A percentile compares a stretch with the other conserved stretches of the same genome.
These are phyloP conservation scores for Alisma plantagoaquatica DNA, from an alignment of 106 monocot species.

Conservation along the genomic window DNA sequence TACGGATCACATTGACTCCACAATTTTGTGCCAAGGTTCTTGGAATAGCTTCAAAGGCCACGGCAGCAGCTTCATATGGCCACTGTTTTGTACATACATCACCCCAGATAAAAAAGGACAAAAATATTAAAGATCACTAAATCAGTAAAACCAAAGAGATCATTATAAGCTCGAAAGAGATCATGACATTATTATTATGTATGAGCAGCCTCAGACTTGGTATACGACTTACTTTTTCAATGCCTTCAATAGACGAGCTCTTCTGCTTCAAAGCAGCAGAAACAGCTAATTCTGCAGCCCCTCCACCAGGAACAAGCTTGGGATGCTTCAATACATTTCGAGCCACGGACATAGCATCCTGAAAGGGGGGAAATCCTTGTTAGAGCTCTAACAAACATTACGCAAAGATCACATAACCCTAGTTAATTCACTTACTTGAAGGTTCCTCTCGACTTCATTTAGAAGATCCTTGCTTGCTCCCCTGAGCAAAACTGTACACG, in stretches of 20 bases:
- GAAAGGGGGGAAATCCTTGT: too few relatives aligned
- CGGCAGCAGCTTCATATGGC: slow-evolving; percentile 98
- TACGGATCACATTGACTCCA: slow-evolving; percentile 87
- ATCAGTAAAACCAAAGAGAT: too few relatives aligned
- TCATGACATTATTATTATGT: too few relatives aligned
- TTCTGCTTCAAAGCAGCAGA: slow-evolving; percentile 90
- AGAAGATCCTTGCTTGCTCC: slow-evolving; percentile 96
- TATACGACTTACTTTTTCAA: slow-evolving; percentile 64
- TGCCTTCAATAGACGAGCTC: slow-evolving; percentile 93
- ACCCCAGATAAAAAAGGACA: too few relatives aligned
- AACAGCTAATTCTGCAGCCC: slow-evolving; percentile 85
- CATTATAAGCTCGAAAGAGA: too few relatives aligned
- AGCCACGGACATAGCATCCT: slow-evolving; percentile 96
- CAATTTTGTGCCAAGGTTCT: slow-evolving; percentile 94
- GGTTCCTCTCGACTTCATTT: slow-evolving; percentile 96
- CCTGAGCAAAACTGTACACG: slow-evolving; percentile 87
- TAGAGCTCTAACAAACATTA: too few relatives aligned
- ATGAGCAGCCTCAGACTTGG: too few relatives aligned
- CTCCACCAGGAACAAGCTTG: slow-evolving; percentile 94
- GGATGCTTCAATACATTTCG: slow-evolving; percentile 93
- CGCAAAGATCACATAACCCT: too few relatives aligned
- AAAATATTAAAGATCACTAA: too few relatives aligned
- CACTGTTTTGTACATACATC: too few relatives aligned
- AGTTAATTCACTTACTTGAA: slow-evolving; percentile 92
- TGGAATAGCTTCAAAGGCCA: slow-evolving; percentile 98